phyloP scores from a whole-genome alignment of 2,329 filamentous ascomycete genomes.

The Talaromyces islandicus region DNA sequence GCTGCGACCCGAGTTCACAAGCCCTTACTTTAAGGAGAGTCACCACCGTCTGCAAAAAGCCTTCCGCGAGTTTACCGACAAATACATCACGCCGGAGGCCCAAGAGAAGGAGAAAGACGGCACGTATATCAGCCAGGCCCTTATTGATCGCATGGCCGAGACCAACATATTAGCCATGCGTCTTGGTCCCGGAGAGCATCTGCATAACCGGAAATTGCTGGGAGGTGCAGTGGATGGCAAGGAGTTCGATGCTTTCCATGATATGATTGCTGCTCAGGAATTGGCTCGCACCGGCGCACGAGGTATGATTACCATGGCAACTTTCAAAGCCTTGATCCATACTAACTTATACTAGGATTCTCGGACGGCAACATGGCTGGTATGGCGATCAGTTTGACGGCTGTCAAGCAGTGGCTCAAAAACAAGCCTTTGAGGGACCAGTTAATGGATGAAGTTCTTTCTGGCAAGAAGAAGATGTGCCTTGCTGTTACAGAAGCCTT shows the following conservation, averaged over 20 bases:
- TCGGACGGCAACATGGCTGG: slow-evolving; percentile 83
- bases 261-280: slow-evolving; percentile 71
- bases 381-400: slow-evolving; percentile 76
- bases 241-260: slow-evolving; percentile 84
- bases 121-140: slow-evolving; percentile 60
- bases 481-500: slow-evolving; percentile 86
- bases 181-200: slow-evolving; percentile 73
- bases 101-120: slow-evolving; percentile 69
- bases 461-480: slow-evolving; percentile 81
- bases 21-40: slow-evolving; percentile 72
- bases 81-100: slow-evolving; percentile 66
- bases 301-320: slow-evolving; percentile 28
- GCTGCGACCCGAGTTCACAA: slow-evolving; percentile 70
- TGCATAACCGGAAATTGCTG: slow-evolving; percentile 64
- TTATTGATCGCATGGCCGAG: slow-evolving; percentile 74
- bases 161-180: slow-evolving; percentile 74
- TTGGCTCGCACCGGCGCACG: slow-evolving; percentile 63
- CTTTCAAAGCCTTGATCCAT: not conserved
- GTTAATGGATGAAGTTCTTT: slow-evolving; percentile 66
- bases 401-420: slow-evolving; percentile 71
- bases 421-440: slow-evolving; percentile 60
- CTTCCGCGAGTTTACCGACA: slow-evolving; percentile 66
- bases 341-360: slow-evolving; percentile 49
- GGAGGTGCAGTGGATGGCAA: slow-evolving; percentile 66
- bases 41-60: slow-evolving; percentile 64